Evolutionary conservation across 1,284 basidiomycete species (phyloP), one percentile per base, ranked within the genome.

Genomic region (Ceratobasidium sp.): DNA sequence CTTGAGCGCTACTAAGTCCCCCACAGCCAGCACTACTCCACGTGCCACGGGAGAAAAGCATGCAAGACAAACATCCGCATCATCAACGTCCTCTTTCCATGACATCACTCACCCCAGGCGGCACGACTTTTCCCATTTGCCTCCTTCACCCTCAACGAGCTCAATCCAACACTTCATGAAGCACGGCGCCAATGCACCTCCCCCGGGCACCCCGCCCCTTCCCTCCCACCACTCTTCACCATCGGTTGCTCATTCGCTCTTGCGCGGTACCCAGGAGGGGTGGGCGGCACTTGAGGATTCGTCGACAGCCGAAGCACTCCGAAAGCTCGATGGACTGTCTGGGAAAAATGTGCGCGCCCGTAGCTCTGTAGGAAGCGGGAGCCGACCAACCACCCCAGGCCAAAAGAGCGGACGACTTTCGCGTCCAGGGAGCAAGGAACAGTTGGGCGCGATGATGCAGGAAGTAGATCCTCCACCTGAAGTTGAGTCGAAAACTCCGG

Each of bases 271-370:
- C 5, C 88, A 94, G 77, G 92, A 94, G 79, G 92, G 92, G 26
- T 94, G 92, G 92, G 90, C 89, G 28, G 90, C 75, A 4, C 83
- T 93, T 76, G 91, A 92, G 78, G 93, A 97, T 77, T 90, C 94
- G 74, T 91, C 91, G 18, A 96, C 97, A 1, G 92, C 89, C 2
- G 95, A 97, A 78, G 94, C 94, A 3, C 84, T 99, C 60, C 88
- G 96, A 70, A 97, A 97, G 81, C 83, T 99, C 28, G 97, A 99
- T 78, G 97, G 97, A 0, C 81, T 98, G 14, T 88, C 89, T 2
- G 89, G 88, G 5, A 94, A 92, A 76, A 89, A 85, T 46, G 87
- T 89, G 21, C 77, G 73, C 73, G 77, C 73, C 70, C 84, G 88
- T 71, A 73, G 85, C 86, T 16, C 78, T 88, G 88, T 88, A 74